Evolutionary conservation across 352 stramenopile genomes (phyloP), one percentile per base, ranked within the genome.

Genomic region (Phytopythium aichiense): DNA sequence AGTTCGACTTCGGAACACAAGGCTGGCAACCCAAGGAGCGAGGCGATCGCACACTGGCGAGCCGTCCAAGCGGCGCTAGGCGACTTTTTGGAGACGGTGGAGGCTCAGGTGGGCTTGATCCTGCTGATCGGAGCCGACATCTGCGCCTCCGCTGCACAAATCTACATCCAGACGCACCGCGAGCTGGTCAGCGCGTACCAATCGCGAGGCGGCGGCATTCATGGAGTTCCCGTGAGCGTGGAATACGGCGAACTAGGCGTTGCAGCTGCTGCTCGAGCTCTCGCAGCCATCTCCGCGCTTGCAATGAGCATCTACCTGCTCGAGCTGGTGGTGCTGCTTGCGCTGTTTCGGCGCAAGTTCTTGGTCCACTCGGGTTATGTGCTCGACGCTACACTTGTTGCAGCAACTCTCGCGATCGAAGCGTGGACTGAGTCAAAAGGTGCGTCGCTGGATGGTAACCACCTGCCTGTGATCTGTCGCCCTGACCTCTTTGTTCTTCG

Each of bases 251-350:
- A 61, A 5, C 33, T 71, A 28, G 31, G 59, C 18, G 28, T 62
- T 23, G 57, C 48, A 15, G 52, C 84, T 38, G 50, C 37, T 16
- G 66, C 56, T 61, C 72, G 73, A 15, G 56, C 86, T 8, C 56
- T 89, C n/a, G 69, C 82, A 37, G 77, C 81, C 13, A 71, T 89
- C 23, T 73, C 73, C 9, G 73, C 81, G 12, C 87, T 92, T 54
- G 86, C 81, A 12, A 59, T 87, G 12, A 71, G 85, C 40, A 52
- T 87, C 48, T 92, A 89, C 56, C 37, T 85, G 35, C 64, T 89
- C 18, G 83, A 92, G 56, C 28, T 91, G 25, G 38, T 43, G 0
- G 63, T 88, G 42, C 56, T 89, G 18, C 23, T 72, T 18, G 58
- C 62, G 13, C 72, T 71, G 1, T 92, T 89, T 56, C 72, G 68